phyloP scores from a whole-genome alignment of 1,284 basidiomycete species.

The Naganishia sp. region DNA sequence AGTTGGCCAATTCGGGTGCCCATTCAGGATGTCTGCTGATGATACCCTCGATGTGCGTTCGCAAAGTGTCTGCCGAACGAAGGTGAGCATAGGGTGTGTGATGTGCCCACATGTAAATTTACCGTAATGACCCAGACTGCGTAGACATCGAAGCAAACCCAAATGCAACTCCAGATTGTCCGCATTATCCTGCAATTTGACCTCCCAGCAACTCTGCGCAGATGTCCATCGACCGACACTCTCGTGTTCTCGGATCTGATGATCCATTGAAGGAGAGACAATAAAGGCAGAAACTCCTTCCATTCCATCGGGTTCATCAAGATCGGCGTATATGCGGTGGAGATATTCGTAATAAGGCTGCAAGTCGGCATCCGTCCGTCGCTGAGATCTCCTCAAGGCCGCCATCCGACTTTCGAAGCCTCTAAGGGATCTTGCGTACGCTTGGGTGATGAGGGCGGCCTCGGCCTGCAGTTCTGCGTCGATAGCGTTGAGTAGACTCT shows the following conservation, averaged over 20 bases:
- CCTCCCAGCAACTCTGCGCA: conserved; percentile 99
- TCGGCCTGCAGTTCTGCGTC: conserved; percentile 87
- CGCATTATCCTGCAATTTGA: conserved; percentile 86
- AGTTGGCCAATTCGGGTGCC: conserved; percentile 75
- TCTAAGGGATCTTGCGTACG: conserved; percentile 91
- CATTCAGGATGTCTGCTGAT: conserved; percentile 83
- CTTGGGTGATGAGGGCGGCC: conserved; percentile 90
- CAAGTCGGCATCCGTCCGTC: conserved; percentile 59
- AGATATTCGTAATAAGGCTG: conserved; percentile 84
- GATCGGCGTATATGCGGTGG: conserved; percentile 92
- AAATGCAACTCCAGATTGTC: conserved; percentile 86
- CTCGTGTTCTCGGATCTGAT: conserved; percentile 98
- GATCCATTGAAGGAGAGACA: conserved; percentile 84
- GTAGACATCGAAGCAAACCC: conserved; percentile 85
- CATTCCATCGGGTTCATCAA: conserved; percentile 99
- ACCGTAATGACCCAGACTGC: conserved; percentile 98
- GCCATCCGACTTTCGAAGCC: conserved; percentile 83
- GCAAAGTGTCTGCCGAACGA: conserved; percentile 72
- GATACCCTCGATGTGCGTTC: conserved; percentile 92
- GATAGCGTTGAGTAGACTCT: conserved; percentile 77
- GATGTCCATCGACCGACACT: conserved; percentile 97
- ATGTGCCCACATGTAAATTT: conserved; percentile 40
- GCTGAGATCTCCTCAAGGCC: conserved; percentile 57
- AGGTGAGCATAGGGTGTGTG: conserved; percentile 25
- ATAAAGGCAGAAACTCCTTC: conserved; percentile 92